Base-by-base conservation (phyloP, 352 stramenopile species). In the Phytophthora sp. region DNA sequence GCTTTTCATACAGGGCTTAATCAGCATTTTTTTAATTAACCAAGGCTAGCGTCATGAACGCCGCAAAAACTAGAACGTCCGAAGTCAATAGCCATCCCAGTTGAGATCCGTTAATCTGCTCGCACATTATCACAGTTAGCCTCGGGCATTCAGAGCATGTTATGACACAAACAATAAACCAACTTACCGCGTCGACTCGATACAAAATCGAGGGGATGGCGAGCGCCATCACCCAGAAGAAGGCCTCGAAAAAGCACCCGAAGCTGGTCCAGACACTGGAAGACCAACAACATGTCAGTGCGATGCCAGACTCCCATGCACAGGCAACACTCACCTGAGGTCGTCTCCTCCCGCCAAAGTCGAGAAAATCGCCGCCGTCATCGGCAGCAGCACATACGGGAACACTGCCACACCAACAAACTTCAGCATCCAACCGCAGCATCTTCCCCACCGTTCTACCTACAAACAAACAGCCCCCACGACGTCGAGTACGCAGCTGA, bases 381-480 rank as follows among this genome's bases (percentile, higher is more conserved):
- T 72, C 2, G 82, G 82, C 20, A 91, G 39, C 51, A 91, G 48
- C 28, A 89, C 67, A 41, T 91, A 89, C 7, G 82, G 79, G 44
- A 91, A 64, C 56, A 91, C 82, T 91, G 50, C 3, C 9, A 38
- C 12, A 20, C 4, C 44, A 31, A 42, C n/a, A 46, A 4, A 34
- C 8, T 20, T n/a, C 10, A 44, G 24, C 20, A 42, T 28, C 10
- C 18, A 53, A 35, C 5, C 11, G 21, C 20, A 23, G 48, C 1
- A 26, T 9, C 44, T 27, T 28, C 30, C 10, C 18, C 32, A 24
- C 11, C n/a, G n/a, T n/a, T n/a, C 4, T 12, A 66, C 68, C 48
- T 78, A 91, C 82, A 53, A 24, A 91, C 72, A 69, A 91, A 91
- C 15, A 89, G 58, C 6, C 82, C 82, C 79, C 82, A 91, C 42